phyloP scores from a whole-genome alignment of 345 rosid species.

The Mangifera indica region DNA sequence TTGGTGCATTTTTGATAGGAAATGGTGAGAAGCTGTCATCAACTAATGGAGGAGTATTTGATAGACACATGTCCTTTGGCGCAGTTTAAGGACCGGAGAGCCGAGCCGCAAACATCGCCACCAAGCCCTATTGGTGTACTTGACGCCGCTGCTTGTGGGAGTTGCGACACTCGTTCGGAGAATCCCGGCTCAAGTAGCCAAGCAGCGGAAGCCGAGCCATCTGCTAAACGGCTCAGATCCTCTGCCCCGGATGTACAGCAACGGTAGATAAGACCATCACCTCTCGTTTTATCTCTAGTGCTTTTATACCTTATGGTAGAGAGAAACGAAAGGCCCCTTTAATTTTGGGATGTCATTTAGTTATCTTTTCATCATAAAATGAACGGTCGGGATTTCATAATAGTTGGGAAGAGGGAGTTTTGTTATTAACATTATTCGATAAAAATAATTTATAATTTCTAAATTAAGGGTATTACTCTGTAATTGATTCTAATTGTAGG shows the following conservation, averaged over 20 bases:
- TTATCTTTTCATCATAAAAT: slow-evolving; percentile 23
- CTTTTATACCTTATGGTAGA: slow-evolving; percentile 1
- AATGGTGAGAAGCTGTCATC: slow-evolving; percentile 76
- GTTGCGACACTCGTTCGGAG: slow-evolving; percentile 50
- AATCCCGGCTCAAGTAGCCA: slow-evolving; percentile 34
- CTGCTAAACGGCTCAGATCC: slow-evolving; percentile 34
- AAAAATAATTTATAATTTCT: not conserved
- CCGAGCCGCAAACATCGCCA: slow-evolving; percentile 36
- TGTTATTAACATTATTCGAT: not conserved
- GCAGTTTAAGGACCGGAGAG: slow-evolving; percentile 21
- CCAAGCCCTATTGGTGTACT: slow-evolving; percentile 64
- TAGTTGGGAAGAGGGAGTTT: slow-evolving; percentile 23
- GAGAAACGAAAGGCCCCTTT: slow-evolving; percentile 11
- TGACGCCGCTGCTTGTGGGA: slow-evolving; percentile 59
- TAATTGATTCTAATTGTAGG: not conserved
- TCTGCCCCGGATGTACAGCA: slow-evolving; percentile 49
- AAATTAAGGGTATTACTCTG: not conserved
- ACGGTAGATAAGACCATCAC: slow-evolving; percentile 28
- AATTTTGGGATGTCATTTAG: not conserved
- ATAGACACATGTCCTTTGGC: slow-evolving; percentile 57
- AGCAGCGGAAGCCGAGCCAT: slow-evolving; percentile 36
- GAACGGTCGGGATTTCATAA: slow-evolving; percentile 29
- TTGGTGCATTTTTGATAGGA: slow-evolving; percentile 34
- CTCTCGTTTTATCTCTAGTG: slow-evolving; percentile 1
- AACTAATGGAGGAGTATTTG: slow-evolving; percentile 63